Percentiles rank a stretch among this genome's conserved stretches.
phyloP scores from a whole-genome alignment of 2,329 filamentous ascomycete genomes.

The Fusarium sp. region DNA sequence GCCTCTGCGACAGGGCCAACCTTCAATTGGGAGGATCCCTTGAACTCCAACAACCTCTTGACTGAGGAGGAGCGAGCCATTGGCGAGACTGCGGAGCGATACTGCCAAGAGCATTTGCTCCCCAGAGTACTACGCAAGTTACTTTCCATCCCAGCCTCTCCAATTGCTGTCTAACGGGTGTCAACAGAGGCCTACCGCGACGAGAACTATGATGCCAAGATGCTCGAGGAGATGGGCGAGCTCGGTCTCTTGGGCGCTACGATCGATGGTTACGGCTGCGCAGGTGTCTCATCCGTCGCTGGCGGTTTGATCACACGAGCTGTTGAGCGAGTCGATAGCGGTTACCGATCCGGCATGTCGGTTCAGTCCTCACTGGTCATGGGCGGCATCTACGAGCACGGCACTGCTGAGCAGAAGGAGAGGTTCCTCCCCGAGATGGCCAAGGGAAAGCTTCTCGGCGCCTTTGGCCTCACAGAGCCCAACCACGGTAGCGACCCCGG shows the following conservation, averaged over 20 bases:
- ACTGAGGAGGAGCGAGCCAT: constrained; percentile 93
- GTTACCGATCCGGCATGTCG: constrained; percentile 91
- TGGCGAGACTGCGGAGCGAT: constrained; percentile 86
- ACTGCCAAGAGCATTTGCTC: constrained; percentile 88
- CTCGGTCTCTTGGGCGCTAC: constrained; percentile 86
- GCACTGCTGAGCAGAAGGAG: constrained; percentile 86
- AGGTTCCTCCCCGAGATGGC: constrained; percentile 81
- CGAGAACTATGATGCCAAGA: constrained; percentile 84
- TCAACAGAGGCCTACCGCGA: constrained; percentile 78
- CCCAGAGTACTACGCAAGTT: constrained; percentile 81
- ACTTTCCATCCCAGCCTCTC: neutral
- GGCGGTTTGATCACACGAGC: constrained; percentile 90
- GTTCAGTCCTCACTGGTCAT: constrained; percentile 93
- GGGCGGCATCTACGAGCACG: constrained; percentile 90
- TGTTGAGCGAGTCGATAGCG: constrained; percentile 89
- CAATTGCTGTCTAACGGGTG: constrained; percentile 16
- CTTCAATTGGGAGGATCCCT: constrained; percentile 94
- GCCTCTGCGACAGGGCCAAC: constrained; percentile 48
- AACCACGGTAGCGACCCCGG: constrained; percentile 93
- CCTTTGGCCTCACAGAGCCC: constrained; percentile 89
- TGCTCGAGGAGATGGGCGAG: constrained; percentile 90
- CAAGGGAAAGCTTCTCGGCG: constrained; percentile 80
- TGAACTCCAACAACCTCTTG: constrained; percentile 75
- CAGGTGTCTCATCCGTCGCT: constrained; percentile 85
- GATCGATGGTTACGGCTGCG: constrained; percentile 87